Percentiles rank a stretch among this genome's conserved stretches.
Evolutionary conservation across 768 basidiomycete species (phyloP).

Genomic region (Suillus hirtellus): DNA sequence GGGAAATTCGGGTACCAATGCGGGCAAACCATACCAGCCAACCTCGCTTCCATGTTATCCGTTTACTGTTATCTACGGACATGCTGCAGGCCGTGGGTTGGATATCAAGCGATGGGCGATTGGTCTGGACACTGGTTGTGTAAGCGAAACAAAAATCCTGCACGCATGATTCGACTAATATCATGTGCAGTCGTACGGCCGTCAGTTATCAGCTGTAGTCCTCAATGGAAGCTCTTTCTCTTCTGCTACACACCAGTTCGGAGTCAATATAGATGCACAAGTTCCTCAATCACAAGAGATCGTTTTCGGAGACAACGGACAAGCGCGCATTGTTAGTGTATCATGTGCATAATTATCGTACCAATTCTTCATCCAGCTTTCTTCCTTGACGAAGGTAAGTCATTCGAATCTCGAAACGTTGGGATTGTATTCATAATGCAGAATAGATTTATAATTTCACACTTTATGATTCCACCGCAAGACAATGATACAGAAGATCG

Average conservation of each 20-base stretch:
- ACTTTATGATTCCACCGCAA: background rate
- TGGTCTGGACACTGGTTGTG: conserved; percentile 88
- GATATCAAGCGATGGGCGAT: conserved; percentile 83
- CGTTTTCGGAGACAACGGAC: conserved; percentile 57
- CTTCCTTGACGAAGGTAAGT: background rate
- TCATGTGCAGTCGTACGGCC: conserved; percentile 51
- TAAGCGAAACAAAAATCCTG: conserved; percentile 38
- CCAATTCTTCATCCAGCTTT: background rate
- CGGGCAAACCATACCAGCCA: conserved; percentile 20
- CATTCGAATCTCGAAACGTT: too few relatives aligned
- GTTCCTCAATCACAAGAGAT: conserved; percentile 31
- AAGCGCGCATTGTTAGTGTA: conserved; percentile 53
- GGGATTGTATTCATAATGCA: background rate
- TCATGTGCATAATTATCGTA: conserved; percentile 36
- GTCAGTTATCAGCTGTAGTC: conserved; percentile 66
- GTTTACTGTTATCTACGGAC: conserved; percentile 81
- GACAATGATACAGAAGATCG: too few relatives aligned
- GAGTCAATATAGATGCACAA: conserved; percentile 20
- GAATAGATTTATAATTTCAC: background rate
- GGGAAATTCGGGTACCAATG: conserved; percentile 53
- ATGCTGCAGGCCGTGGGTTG: conserved; percentile 76
- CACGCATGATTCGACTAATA: conserved; percentile 11
- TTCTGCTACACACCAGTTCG: conserved; percentile 1
- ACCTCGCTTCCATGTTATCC: conserved; percentile 61
- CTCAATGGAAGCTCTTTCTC: conserved; percentile 38